Conservation (phyloP, 1,284 basidiomycete species). For the Hortiboletus rubellus region DNA sequence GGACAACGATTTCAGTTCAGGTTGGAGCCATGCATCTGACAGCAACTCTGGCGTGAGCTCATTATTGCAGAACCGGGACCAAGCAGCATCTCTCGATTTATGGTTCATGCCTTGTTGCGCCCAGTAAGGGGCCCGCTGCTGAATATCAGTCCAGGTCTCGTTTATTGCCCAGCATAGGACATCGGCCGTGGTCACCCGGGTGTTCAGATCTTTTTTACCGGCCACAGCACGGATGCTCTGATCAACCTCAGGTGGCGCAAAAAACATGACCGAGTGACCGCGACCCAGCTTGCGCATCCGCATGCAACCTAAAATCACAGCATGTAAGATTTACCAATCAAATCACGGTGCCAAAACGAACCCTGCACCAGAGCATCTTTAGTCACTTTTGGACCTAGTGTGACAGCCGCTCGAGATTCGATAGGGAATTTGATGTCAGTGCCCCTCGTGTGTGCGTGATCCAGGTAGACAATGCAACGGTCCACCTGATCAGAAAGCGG, state of each 20-base stretch:
- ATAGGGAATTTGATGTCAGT: no score
- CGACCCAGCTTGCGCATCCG: slow-evolving; percentile 48
- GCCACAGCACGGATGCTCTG: not conserved
- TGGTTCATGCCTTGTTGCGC: not conserved
- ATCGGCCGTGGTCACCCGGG: slow-evolving; percentile 31
- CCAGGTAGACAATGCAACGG: not conserved
- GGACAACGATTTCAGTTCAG: no score
- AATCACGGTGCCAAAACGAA: no score
- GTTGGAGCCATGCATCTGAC: not conserved
- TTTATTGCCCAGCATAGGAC: slow-evolving; percentile 44
- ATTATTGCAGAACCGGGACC: not conserved
- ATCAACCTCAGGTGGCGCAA: not conserved
- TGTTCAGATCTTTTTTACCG: slow-evolving; percentile 1
- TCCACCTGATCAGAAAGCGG: no score
- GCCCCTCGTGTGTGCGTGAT: not conserved
- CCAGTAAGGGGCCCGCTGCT: not conserved
- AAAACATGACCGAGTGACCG: slow-evolving; percentile 41
- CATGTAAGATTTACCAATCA: no score
- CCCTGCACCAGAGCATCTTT: not conserved
- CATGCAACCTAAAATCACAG: slow-evolving; percentile 37
- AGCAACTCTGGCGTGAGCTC: no score
- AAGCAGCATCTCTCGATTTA: not conserved
- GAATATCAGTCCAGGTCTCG: slow-evolving; percentile 26
- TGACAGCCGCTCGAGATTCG: no score
- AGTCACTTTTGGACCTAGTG: not conserved